Percentiles rank a stretch among this genome's conserved stretches.
Conservation (phyloP, 1,284 basidiomycete species). For the Sphaerobolus stellatus region DNA sequence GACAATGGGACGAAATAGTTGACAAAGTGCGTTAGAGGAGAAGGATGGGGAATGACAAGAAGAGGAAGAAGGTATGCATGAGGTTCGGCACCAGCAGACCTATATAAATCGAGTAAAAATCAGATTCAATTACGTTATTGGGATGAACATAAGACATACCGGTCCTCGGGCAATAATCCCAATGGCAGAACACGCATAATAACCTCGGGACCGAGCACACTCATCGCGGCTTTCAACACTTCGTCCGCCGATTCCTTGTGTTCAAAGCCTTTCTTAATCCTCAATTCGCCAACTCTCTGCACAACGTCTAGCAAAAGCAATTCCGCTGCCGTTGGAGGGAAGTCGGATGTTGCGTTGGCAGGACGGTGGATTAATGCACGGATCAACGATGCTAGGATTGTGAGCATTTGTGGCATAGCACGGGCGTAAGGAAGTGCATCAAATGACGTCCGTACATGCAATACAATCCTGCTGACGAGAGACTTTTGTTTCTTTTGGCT, state of each 20-base stretch:
- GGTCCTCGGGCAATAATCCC: conserved; percentile 78
- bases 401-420: conserved; percentile 70
- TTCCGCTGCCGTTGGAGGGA: conserved; percentile 63
- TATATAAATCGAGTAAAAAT: not conserved
- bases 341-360: conserved; percentile 31
- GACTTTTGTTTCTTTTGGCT: conserved; percentile 48
- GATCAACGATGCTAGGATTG: conserved; percentile 58
- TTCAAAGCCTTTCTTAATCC: conserved; percentile 83
- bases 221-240: conserved; percentile 80
- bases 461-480: conserved; percentile 61
- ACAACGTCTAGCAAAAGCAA: conserved; percentile 74
- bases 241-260: conserved; percentile 87
- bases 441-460: conserved; percentile 63
- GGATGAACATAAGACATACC: conserved; percentile 46
- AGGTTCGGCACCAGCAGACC: conserved; percentile 62
- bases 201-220: conserved; percentile 82
- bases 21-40: conserved; percentile 81
- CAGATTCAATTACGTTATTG: not conserved
- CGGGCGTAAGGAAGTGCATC: conserved; percentile 67
- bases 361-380: conserved; percentile 41
- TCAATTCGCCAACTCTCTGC: conserved; percentile 70
- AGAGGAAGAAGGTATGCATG: conserved; percentile 93
- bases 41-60: conserved; percentile 81
- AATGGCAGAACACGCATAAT: conserved; percentile 80
- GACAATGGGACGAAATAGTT: conserved; percentile 91